Evolutionary conservation across 805 yeast genomes (phyloP).

Genomic region (Suhomyces kilbournensis): DNA sequence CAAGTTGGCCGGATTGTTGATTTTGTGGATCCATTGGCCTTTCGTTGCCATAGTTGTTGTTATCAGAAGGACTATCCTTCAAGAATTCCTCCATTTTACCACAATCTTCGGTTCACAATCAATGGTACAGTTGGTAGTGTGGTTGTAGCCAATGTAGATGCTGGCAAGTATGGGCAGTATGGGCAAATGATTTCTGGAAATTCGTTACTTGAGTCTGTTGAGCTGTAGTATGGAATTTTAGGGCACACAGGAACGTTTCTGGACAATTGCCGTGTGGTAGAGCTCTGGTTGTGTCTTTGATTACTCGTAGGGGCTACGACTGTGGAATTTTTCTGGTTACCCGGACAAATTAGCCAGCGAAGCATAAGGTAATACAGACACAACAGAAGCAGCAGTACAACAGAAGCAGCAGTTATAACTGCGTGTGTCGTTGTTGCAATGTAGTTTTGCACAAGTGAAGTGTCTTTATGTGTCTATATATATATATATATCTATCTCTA

Average conservation of each 20-base stretch:
- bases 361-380: neutral
- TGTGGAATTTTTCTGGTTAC: slow-evolving; percentile 5
- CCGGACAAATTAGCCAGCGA: slow-evolving; percentile 2
- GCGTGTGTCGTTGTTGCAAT: too few species aligned
- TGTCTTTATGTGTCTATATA: too few species aligned
- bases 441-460: too few species aligned
- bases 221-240: neutral
- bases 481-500: too few species aligned
- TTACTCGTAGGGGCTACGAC: neutral
- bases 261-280: neutral
- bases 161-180: too few species aligned
- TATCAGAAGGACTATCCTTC: slow-evolving; percentile 32
- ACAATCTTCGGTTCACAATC: too few species aligned
- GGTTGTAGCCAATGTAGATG: neutral
- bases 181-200: neutral
- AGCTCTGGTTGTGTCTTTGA: neutral
- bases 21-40: neutral
- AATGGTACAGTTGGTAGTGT: too few species aligned
- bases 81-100: slow-evolving; percentile 28
- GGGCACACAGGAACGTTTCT: neutral
- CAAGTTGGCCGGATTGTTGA: neutral
- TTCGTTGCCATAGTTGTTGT: slow-evolving; percentile 5
- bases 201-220: neutral
- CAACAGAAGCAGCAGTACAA: neutral
- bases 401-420: too few species aligned